Conservation (phyloP, 2,329 filamentous ascomycete species). For the Geosmithia putterillii region DNA sequence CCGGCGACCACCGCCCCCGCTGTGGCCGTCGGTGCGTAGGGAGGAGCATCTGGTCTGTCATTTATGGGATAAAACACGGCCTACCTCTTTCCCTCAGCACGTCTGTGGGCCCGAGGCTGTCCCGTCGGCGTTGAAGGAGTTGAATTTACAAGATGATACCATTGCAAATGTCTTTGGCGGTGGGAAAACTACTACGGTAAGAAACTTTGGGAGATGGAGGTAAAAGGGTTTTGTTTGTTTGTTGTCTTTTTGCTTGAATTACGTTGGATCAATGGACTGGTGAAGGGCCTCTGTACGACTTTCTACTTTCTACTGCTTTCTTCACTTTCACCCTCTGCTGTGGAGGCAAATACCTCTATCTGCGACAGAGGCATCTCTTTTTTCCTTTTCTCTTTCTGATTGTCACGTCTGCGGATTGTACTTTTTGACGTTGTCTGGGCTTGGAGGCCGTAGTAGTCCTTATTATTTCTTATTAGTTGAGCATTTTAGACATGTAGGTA, state of each 20-base stretch:
- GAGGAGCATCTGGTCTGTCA: neutral
- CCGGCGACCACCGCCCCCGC: constrained; percentile 15
- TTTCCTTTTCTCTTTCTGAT: neutral
- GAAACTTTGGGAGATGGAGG: constrained; percentile 3
- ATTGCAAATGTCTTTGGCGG: constrained; percentile 11
- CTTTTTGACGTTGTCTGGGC: too few relatives aligned
- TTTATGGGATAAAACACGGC: neutral
- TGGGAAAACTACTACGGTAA: constrained; percentile 5
- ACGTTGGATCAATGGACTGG: neutral
- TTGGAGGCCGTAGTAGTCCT: neutral
- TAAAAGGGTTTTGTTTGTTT: neutral
- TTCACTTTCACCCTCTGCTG: too few relatives aligned
- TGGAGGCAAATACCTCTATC: too few relatives aligned
- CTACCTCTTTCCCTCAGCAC: too few relatives aligned
- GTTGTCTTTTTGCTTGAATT: neutral
- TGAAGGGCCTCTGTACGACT: too few relatives aligned
- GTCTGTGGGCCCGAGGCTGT: neutral
- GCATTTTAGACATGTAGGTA: neutral
- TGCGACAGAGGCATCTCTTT: too few relatives aligned
- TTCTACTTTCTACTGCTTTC: too few relatives aligned
- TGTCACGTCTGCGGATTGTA: too few relatives aligned
- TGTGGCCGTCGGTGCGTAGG: constrained; percentile 25
- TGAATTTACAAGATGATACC: constrained; percentile 21
- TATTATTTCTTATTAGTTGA: neutral
- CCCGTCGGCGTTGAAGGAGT: constrained; percentile 22